phyloP scores from a whole-genome alignment of 164 flowering plant genomes.

The Dillenia suffruticosa region DNA sequence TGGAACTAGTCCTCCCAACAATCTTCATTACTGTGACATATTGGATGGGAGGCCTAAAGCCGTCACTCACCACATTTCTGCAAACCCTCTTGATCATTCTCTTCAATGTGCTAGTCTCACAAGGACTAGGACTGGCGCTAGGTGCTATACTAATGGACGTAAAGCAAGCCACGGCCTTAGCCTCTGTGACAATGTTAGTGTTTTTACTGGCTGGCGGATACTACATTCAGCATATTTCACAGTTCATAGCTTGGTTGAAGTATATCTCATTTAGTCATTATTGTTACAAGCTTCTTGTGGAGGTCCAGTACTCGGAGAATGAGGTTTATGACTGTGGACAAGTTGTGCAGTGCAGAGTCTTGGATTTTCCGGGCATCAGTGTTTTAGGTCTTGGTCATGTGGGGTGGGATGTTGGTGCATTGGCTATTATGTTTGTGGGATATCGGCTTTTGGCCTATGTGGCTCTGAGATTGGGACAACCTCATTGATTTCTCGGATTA shows the following conservation, averaged over 20 bases:
- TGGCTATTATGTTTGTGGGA: slow-evolving; percentile 68
- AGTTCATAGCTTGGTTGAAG: slow-evolving; percentile 79
- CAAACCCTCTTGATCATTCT: slow-evolving; percentile 60
- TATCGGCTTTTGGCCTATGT: slow-evolving; percentile 78
- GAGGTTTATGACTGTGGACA: slow-evolving; percentile 67
- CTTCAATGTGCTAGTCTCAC: slow-evolving; percentile 78
- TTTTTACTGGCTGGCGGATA: slow-evolving; percentile 86
- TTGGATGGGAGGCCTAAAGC: slow-evolving; percentile 93
- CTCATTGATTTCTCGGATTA: slow-evolving; percentile 19
- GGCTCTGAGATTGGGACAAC: slow-evolving; percentile 55
- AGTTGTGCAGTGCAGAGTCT: slow-evolving; percentile 41
- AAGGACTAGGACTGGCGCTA: slow-evolving; percentile 81
- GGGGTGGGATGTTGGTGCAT: slow-evolving; percentile 57
- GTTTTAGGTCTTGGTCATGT: slow-evolving; percentile 33
- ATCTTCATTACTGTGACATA: slow-evolving; percentile 54
- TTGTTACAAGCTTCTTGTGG: slow-evolving; percentile 81
- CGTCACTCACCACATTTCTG: slow-evolving; percentile 39
- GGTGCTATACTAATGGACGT: slow-evolving; percentile 91
- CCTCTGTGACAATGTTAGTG: slow-evolving; percentile 81
- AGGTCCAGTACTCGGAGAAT: slow-evolving; percentile 53
- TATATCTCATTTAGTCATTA: slow-evolving; percentile 78
- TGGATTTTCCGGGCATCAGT: slow-evolving; percentile 61
- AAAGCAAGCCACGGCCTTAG: slow-evolving; percentile 69
- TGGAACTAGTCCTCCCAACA: slow-evolving; percentile 91
- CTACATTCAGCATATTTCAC: slow-evolving; percentile 76